Conservation (phyloP, 1,284 basidiomycete genomes). For the Leccinum huronense region DNA sequence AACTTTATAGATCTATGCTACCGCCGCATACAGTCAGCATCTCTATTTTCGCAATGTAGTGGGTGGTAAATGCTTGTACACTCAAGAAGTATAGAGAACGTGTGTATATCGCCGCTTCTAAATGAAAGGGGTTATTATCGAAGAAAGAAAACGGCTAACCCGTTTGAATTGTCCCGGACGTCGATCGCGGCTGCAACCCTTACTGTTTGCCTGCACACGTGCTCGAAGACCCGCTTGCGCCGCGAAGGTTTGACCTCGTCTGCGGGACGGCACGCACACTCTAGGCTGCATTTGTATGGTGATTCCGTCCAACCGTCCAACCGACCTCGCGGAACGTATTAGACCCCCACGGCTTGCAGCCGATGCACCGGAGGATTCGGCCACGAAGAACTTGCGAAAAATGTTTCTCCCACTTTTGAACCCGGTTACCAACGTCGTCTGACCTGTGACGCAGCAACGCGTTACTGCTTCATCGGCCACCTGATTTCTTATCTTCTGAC, state of each 20-base stretch:
- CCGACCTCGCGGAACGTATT: neutral
- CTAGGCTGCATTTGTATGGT: neutral
- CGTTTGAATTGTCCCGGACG: neutral
- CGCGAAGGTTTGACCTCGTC: neutral
- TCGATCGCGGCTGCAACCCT: neutral
- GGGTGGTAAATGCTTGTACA: too few species aligned
- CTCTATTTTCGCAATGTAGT: neutral
- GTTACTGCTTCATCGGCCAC: too few species aligned
- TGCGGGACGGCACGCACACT: neutral
- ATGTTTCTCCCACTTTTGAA: neutral
- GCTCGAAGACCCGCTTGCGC: neutral
- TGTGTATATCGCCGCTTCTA: conserved; percentile 10
- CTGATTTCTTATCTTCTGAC: neutral
- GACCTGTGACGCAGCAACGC: neutral
- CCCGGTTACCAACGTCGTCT: neutral
- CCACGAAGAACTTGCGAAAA: neutral
- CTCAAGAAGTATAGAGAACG: too few species aligned
- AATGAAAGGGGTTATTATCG: conserved; percentile 19
- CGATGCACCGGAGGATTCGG: neutral
- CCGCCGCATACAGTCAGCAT: conserved; percentile 5
- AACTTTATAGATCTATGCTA: neutral
- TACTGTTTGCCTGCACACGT: too few species aligned
- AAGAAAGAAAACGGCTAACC: neutral
- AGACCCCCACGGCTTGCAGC: neutral
- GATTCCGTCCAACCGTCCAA: neutral